Evolutionary conservation across 352 stramenopile species (phyloP).

Genomic region (Globisporangium middletonii): DNA sequence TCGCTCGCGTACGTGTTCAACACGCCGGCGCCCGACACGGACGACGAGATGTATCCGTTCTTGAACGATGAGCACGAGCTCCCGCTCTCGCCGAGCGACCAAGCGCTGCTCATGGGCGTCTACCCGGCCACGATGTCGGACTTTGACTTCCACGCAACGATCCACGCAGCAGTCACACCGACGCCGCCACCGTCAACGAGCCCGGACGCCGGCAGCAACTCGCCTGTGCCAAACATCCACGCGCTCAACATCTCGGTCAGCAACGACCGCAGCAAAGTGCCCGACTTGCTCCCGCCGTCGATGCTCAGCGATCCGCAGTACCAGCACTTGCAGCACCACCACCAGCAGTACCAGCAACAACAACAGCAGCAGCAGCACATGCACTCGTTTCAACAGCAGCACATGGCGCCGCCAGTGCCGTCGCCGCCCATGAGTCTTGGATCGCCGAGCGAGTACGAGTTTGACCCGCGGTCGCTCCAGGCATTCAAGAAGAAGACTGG

Average conservation of each 20-base stretch:
- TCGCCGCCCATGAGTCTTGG: not conserved
- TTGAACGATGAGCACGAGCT: conserved; percentile 25
- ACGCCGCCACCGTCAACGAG: conserved; percentile 1
- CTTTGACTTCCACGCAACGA: conserved; percentile 56
- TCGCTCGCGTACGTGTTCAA: conserved; percentile 51
- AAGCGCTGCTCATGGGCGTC: conserved; percentile 50
- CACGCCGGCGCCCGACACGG: conserved; percentile 17
- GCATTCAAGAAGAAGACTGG: conserved; percentile 13
- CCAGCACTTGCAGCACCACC: conserved; percentile 18
- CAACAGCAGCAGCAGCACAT: conserved; percentile 20
- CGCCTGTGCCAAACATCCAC: conserved; percentile 8
- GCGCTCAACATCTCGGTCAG: conserved; percentile 16
- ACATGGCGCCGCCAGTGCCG: conserved; percentile 17
- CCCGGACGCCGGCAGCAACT: not conserved
- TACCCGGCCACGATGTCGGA: conserved; percentile 52
- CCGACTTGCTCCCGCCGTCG: conserved; percentile 18
- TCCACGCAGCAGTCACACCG: conserved; percentile 26
- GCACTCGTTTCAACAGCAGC: conserved; percentile 6
- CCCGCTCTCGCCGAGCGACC: conserved; percentile 36
- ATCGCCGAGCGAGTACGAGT: conserved; percentile 11
- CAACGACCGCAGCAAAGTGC: conserved; percentile 26
- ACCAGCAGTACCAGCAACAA: conserved; percentile 20
- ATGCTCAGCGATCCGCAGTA: conserved; percentile 22
- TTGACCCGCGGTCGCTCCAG: conserved; percentile 15
- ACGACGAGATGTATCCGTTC: conserved; percentile 64